phyloP scores from a whole-genome alignment of 2,329 filamentous ascomycete genomes.

The Zalaria obscura region DNA sequence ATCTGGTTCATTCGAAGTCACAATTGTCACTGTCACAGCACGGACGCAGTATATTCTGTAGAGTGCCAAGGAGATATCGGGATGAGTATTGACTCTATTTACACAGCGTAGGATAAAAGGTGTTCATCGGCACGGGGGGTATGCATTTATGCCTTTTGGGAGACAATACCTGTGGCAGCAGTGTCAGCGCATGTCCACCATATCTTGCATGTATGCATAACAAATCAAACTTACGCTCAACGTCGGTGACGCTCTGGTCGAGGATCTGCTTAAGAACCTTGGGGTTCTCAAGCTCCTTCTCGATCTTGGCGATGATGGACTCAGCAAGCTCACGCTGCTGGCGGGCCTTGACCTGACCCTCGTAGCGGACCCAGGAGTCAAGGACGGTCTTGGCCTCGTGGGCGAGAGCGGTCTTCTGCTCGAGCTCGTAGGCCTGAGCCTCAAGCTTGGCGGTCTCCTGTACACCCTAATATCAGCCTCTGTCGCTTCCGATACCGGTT shows the following conservation, averaged over 20 bases:
- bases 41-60: no score
- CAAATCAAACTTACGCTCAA: slow-evolving; percentile 61
- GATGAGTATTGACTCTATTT: slow-evolving; percentile 5
- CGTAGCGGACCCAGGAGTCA: slow-evolving; percentile 97
- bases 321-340: slow-evolving; percentile 95
- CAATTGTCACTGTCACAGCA: no score
- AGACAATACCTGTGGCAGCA: neutral
- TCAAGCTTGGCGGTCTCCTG: slow-evolving; percentile 96
- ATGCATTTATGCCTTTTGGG: slow-evolving; percentile 2
- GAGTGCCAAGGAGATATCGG: no score
- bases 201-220: neutral
- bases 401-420: slow-evolving; percentile 88
- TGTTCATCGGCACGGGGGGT: neutral
- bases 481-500: no score
- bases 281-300: slow-evolving; percentile 97
- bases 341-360: slow-evolving; percentile 95
- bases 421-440: slow-evolving; percentile 89
- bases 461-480: slow-evolving; percentile 5
- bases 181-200: neutral
- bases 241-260: slow-evolving; percentile 86
- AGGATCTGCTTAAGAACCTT: slow-evolving; percentile 96
- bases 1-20: no score
- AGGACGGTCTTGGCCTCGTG: slow-evolving; percentile 88
- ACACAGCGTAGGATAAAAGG: slow-evolving; percentile 1
- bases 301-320: slow-evolving; percentile 88